Conservation (phyloP, 352 stramenopile species). For the Globisporangium splendens region DNA sequence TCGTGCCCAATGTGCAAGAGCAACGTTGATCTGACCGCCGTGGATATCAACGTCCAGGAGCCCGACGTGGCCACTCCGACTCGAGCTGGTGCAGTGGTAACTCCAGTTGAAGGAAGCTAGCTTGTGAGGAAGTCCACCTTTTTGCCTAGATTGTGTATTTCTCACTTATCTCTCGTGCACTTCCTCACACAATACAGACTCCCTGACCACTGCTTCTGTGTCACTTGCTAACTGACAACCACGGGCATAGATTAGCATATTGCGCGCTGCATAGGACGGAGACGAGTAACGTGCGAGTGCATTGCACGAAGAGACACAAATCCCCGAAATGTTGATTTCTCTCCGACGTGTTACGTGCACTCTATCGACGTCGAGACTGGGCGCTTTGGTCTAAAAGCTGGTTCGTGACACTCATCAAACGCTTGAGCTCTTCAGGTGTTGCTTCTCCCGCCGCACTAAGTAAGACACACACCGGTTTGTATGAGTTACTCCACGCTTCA, state of each 20-base stretch:
- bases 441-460: conserved; percentile 54
- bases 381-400: conserved; percentile 52
- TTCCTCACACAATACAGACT: no score
- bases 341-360: background rate
- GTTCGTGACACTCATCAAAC: conserved; percentile 55
- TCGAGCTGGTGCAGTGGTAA: conserved; percentile 40
- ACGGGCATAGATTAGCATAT: no score
- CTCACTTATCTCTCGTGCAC: no score
- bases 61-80: background rate
- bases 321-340: no score
- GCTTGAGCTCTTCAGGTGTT: conserved; percentile 57
- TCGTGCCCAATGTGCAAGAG: conserved; percentile 84
- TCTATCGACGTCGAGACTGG: conserved; percentile 30
- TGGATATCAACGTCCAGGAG: conserved; percentile 36
- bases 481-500: conserved; percentile 11
- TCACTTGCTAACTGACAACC: no score
- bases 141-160: no score
- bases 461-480: conserved; percentile 15
- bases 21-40: conserved; percentile 59
- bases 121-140: no score
- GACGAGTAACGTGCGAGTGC: no score
- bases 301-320: no score
- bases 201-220: no score
- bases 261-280: no score
- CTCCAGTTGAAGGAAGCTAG: conserved; percentile 17